phyloP scores from a whole-genome alignment of 768 basidiomycete species.

The Hebeloma cylindrosporum region DNA sequence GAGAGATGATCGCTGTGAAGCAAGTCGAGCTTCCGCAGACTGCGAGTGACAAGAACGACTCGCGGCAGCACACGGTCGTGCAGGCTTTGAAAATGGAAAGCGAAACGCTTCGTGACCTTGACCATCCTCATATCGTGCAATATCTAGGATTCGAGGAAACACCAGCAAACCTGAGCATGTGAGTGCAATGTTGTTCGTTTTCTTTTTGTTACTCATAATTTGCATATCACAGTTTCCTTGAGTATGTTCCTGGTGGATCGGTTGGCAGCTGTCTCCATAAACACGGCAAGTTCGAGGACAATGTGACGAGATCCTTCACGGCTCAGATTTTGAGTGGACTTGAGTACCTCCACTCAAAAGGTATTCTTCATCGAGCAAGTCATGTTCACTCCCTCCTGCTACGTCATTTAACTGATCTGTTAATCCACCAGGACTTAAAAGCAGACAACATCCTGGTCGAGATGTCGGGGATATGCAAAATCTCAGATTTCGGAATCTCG shows the following conservation, averaged over 20 bases:
- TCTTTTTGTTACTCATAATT: not conserved
- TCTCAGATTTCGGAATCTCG: conserved; percentile 98
- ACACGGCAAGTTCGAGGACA: conserved; percentile 90
- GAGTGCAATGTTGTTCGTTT: conserved; percentile 32
- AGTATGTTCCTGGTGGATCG: conserved; percentile 98
- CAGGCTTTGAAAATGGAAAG: conserved; percentile 94
- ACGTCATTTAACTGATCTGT: conserved; percentile 3
- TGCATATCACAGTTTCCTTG: conserved; percentile 71
- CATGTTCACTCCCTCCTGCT: not conserved
- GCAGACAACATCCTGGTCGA: conserved; percentile 98
- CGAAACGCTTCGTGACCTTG: conserved; percentile 93
- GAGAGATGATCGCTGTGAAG: conserved; percentile 99
- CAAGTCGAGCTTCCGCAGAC: conserved; percentile 96
- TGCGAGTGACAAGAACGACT: conserved; percentile 87
- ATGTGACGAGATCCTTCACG: conserved; percentile 91
- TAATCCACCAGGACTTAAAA: conserved; percentile 75
- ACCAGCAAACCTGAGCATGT: conserved; percentile 88
- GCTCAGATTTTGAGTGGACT: conserved; percentile 88
- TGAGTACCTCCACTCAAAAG: conserved; percentile 88
- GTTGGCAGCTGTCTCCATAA: conserved; percentile 87
- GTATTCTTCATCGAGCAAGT: conserved; percentile 88
- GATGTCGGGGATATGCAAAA: conserved; percentile 89
- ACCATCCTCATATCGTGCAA: conserved; percentile 96
- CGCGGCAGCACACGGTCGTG: conserved; percentile 80
- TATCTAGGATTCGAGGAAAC: conserved; percentile 96